A percentile compares a stretch with the other conserved stretches of the same genome.
Conservation (phyloP, 176 grass and related monocot genomes). For the Saccharum spontaneum region DNA sequence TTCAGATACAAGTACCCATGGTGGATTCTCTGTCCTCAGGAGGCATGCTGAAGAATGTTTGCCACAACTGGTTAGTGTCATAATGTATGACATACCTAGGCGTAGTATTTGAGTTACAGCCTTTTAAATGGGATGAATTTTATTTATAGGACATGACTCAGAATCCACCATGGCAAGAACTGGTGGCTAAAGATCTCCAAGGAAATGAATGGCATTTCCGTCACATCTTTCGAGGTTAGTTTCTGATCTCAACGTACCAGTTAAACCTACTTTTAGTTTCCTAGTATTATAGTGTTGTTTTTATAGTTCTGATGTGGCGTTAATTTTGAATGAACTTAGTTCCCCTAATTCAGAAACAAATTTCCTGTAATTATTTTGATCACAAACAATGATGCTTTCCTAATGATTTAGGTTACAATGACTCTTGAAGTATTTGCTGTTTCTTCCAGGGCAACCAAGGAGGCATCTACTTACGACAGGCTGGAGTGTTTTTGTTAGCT, state of each 20-base stretch:
- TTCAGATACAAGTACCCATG: slow-evolving; percentile 85
- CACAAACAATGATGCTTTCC: background rate
- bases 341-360: background rate
- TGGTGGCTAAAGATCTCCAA: slow-evolving; percentile 78
- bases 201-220: slow-evolving; percentile 84
- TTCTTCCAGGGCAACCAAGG: slow-evolving; percentile 72
- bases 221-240: slow-evolving; percentile 83
- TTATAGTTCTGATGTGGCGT: background rate
- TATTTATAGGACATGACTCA: slow-evolving; percentile 73
- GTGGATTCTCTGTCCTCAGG: slow-evolving; percentile 80
- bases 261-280: slow-evolving; percentile 13
- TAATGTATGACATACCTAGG: background rate
- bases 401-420: background rate
- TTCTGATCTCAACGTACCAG: slow-evolving; percentile 6
- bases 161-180: slow-evolving; percentile 78
- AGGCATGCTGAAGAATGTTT: slow-evolving; percentile 81
- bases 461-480: slow-evolving; percentile 90
- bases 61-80: slow-evolving; percentile 58
- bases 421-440: slow-evolving; percentile 4
- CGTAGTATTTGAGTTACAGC: background rate
- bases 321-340: slow-evolving; percentile 5
- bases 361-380: background rate
- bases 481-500: slow-evolving; percentile 93
- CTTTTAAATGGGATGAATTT: background rate
- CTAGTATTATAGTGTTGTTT: slow-evolving; percentile 1